These are phyloP conservation scores for Aureobasidium lini DNA, from an alignment of 2,329 filamentous ascomycete genomes.

Conservation along the genomic window DNA sequence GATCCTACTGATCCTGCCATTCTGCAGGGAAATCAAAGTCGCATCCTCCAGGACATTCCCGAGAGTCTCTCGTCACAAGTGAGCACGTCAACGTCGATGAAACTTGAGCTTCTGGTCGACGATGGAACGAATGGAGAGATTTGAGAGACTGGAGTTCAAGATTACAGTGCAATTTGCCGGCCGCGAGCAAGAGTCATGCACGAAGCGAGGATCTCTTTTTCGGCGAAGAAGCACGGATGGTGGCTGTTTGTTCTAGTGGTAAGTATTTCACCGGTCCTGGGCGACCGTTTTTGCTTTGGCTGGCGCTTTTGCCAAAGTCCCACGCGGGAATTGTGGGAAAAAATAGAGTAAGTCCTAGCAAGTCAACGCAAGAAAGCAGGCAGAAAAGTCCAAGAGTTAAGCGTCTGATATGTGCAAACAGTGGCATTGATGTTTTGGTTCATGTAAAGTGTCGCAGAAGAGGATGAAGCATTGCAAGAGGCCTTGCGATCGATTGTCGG, in stretches of 20 bases:
- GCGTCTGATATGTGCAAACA: neutral
- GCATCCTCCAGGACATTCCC: no score
- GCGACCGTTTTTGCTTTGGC: neutral
- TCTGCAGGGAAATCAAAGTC: no score
- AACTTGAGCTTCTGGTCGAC: neutral
- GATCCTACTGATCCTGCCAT: neutral
- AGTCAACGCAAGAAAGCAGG: neutral
- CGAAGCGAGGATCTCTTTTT: conserved; percentile 6
- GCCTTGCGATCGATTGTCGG: neutral
- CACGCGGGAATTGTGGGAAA: conserved; percentile 1
- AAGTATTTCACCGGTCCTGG: conserved; percentile 9
- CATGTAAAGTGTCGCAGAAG: neutral
- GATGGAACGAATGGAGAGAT: neutral
- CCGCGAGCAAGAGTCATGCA: conserved; percentile 12
- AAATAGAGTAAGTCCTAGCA: neutral
- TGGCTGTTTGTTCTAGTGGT: conserved; percentile 12
- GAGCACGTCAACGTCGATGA: neutral
- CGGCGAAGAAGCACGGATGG: conserved; percentile 3
- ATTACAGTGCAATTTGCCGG: conserved; percentile 10
- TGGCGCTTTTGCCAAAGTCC: neutral
- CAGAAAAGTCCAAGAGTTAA: neutral
- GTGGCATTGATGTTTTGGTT: neutral
- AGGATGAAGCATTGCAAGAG: neutral
- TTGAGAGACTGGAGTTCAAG: neutral
- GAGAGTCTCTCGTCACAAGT: no score